Percentiles rank a stretch among this genome's conserved stretches.
Conservation (phyloP, 1,139 yeast species). For the Magnusiomyces tetraspermus region DNA sequence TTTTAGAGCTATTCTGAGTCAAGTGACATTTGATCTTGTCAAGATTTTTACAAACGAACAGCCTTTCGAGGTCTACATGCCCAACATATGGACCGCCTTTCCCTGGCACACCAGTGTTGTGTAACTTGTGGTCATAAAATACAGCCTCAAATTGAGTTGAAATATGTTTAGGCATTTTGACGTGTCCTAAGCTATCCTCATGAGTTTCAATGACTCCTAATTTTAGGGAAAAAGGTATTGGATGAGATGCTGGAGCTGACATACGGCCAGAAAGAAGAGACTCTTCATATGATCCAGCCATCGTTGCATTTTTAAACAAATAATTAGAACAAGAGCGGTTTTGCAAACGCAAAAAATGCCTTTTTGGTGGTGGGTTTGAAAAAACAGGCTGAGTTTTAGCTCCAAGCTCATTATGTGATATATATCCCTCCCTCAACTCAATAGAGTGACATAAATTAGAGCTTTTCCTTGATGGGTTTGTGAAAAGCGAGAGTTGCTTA, state of each 20-base stretch:
- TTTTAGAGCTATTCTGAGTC: neutral
- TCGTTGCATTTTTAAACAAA: conserved; percentile 19
- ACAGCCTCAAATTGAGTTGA: conserved; percentile 31
- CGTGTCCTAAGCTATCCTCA: conserved; percentile 12
- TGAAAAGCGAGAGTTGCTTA: no score
- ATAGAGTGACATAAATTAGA: no score
- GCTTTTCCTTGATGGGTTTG: no score
- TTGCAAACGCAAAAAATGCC: no score
- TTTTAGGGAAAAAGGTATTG: conserved; percentile 26
- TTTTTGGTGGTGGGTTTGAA: no score
- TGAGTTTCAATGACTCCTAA: conserved; percentile 19
- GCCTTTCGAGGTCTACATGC: conserved; percentile 30
- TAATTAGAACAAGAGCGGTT: no score
- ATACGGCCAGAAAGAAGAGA: conserved; percentile 30
- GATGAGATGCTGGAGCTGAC: conserved; percentile 29
- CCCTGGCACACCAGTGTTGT: conserved; percentile 19
- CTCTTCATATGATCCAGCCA: conserved; percentile 33
- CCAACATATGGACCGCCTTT: conserved; percentile 37
- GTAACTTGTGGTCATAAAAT: conserved; percentile 30
- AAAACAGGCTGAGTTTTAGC: no score
- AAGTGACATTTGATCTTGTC: neutral
- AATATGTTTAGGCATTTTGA: conserved; percentile 26
- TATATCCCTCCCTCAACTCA: no score
- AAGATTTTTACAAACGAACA: conserved; percentile 10
- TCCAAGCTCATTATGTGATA: no score